A percentile compares a stretch with the other conserved stretches of the same genome.
Conservation (phyloP, 2,329 filamentous ascomycete genomes). For the Paecilomyces sp. region DNA sequence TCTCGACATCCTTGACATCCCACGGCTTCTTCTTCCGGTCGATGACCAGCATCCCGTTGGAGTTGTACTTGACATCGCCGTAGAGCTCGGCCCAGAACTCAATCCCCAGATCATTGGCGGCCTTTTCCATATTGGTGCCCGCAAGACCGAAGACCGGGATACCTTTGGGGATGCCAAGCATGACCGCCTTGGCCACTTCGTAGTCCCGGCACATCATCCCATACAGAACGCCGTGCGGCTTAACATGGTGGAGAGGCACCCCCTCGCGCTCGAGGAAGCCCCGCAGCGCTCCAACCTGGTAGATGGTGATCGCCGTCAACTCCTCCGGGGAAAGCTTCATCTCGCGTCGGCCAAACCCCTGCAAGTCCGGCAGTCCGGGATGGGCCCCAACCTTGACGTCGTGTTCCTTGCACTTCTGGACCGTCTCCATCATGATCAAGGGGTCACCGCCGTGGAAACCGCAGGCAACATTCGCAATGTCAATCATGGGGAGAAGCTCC, state of each 20-base stretch:
- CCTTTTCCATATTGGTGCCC: conserved; percentile 48
- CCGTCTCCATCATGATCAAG: conserved; percentile 56
- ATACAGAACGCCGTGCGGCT: conserved; percentile 56
- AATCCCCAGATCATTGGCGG: conserved; percentile 46
- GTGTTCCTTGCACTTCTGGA: conserved; percentile 51
- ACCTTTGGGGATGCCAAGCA: conserved; percentile 45
- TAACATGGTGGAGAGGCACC: conserved; percentile 53
- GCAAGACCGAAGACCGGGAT: conserved; percentile 48
- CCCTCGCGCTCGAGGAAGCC: conserved; percentile 52
- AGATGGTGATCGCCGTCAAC: conserved; percentile 51
- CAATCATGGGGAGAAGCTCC: conserved; percentile 54
- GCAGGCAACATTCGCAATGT: conserved; percentile 57
- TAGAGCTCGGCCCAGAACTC: conserved; percentile 50
- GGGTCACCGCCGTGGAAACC: conserved; percentile 56
- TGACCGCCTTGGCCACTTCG: conserved; percentile 47
- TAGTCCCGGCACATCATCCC: conserved; percentile 49
- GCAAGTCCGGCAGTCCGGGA: conserved; percentile 57
- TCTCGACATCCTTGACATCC: conserved; percentile 32
- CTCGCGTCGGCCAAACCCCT: conserved; percentile 57
- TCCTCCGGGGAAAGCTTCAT: conserved; percentile 54
- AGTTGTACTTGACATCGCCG: conserved; percentile 50
- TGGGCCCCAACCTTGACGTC: conserved; percentile 55
- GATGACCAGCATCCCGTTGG: conserved; percentile 46
- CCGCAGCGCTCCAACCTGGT: conserved; percentile 58
- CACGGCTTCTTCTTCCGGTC: conserved; percentile 53